Evolutionary conservation across 2,329 filamentous ascomycete species (phyloP).

Genomic region (Penicillium sp.): DNA sequence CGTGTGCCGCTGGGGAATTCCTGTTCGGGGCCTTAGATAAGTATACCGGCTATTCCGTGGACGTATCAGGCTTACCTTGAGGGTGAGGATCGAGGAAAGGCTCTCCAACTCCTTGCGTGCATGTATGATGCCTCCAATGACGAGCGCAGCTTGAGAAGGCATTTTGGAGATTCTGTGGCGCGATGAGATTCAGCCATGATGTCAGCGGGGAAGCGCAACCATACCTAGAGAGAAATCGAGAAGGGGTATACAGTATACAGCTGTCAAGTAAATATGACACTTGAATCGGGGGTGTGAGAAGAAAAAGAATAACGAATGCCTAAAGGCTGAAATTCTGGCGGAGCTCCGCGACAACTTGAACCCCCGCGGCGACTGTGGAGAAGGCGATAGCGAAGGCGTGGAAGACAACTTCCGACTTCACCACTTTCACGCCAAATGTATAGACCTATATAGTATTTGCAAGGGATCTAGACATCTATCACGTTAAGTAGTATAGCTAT

Average conservation of each 20-base stretch:
- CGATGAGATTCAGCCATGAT: conserved; percentile 12
- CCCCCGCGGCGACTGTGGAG: conserved; percentile 3
- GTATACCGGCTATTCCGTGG: not conserved
- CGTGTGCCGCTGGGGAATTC: conserved; percentile 56
- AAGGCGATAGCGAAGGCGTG: not conserved
- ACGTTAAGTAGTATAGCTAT: not conserved
- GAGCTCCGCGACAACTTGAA: conserved; percentile 2
- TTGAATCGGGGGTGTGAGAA: not conserved
- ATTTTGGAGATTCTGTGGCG: conserved; percentile 28
- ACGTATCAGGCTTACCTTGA: conserved; percentile 35
- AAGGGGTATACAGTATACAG: not conserved
- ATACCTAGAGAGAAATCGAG: not conserved
- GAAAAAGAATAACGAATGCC: not conserved
- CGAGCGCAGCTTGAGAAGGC: conserved; percentile 40
- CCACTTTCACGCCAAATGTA: not conserved
- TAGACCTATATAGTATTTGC: not conserved
- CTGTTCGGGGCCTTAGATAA: conserved; percentile 26
- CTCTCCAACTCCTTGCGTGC: conserved; percentile 45
- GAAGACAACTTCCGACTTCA: not conserved
- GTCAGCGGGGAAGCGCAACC: not conserved
- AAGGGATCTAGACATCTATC: not conserved
- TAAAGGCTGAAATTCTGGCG: conserved; percentile 5
- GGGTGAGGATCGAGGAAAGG: conserved; percentile 39
- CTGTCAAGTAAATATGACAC: not conserved
- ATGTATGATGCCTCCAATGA: conserved; percentile 47